phyloP scores from a whole-genome alignment of 139 green algal genomes.

The Tetraselmis chui region DNA sequence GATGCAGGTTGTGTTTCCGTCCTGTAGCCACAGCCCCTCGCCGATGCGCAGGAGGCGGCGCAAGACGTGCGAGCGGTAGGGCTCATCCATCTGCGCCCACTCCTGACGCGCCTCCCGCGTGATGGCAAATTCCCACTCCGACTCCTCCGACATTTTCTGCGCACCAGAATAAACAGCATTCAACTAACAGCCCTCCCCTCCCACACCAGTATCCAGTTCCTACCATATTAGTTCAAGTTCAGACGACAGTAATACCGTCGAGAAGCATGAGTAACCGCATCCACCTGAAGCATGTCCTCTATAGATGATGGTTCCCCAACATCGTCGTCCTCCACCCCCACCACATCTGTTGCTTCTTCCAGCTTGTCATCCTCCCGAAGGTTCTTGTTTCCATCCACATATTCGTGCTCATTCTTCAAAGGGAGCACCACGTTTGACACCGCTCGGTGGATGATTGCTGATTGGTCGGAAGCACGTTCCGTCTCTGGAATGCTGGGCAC shows the following conservation, averaged over 20 bases:
- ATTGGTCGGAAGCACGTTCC: too few species aligned
- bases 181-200: not conserved
- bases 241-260: not conserved
- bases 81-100: slow-evolving; percentile 27
- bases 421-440: too few species aligned
- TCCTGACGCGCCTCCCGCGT: slow-evolving; percentile 25
- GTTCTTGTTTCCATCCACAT: too few species aligned
- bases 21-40: slow-evolving; percentile 19
- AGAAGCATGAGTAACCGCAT: too few species aligned
- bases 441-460: too few species aligned
- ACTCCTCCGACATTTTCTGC: not conserved
- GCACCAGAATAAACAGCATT: not conserved
- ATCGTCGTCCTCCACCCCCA: not conserved
- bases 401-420: too few species aligned
- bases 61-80: slow-evolving; percentile 16
- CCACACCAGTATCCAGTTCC: not conserved
- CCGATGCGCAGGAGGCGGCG: slow-evolving; percentile 35
- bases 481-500: too few species aligned
- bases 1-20: slow-evolving; percentile 24
- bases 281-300: not conserved
- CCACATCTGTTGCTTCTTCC: not conserved
- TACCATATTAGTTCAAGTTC: not conserved
- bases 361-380: not conserved
- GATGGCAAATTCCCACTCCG: slow-evolving; percentile 36
- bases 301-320: not conserved